Percentiles rank a stretch among this genome's conserved stretches.
Evolutionary conservation across 495 filamentous ascomycete genomes (phyloP).

Genomic region (Hyaloscypha variabilis): DNA sequence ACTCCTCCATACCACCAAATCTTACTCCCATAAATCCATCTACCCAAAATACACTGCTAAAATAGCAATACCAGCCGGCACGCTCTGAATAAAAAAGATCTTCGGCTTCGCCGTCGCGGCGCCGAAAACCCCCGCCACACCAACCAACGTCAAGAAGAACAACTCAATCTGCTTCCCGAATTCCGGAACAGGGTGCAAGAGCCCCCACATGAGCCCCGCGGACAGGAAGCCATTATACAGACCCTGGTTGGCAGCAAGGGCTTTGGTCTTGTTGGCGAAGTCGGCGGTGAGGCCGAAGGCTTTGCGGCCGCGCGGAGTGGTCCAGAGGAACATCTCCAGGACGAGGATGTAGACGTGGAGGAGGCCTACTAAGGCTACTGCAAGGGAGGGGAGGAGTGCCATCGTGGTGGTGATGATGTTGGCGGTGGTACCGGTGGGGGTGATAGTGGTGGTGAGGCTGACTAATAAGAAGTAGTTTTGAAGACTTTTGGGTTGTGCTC

Average conservation of each 20-base stretch:
- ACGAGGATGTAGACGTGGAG: conserved; percentile 38
- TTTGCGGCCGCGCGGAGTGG: conserved; percentile 34
- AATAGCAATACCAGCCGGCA: conserved; percentile 27
- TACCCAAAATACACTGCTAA: conserved; percentile 7
- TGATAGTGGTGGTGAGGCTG: no score
- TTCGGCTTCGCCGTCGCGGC: conserved; percentile 28
- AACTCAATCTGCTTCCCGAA: conserved; percentile 32
- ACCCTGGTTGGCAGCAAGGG: conserved; percentile 38
- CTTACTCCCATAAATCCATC: not conserved
- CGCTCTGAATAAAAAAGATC: conserved; percentile 34
- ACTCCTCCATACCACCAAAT: no score
- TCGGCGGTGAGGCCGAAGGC: conserved; percentile 34
- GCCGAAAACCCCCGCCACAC: conserved; percentile 35
- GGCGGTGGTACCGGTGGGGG: no score
- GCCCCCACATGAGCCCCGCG: conserved; percentile 34
- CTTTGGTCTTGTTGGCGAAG: conserved; percentile 32
- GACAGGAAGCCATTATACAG: conserved; percentile 41
- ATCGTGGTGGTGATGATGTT: conserved; percentile 22
- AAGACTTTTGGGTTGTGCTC: no score
- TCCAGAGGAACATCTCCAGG: conserved; percentile 39
- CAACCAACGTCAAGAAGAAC: conserved; percentile 37
- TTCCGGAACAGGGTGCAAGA: conserved; percentile 32
- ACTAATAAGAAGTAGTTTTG: no score
- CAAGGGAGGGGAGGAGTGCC: conserved; percentile 24
- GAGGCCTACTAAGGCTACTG: conserved; percentile 29